Conservation (phyloP, 2,329 filamentous ascomycete genomes). For the Aphanocladium album region DNA sequence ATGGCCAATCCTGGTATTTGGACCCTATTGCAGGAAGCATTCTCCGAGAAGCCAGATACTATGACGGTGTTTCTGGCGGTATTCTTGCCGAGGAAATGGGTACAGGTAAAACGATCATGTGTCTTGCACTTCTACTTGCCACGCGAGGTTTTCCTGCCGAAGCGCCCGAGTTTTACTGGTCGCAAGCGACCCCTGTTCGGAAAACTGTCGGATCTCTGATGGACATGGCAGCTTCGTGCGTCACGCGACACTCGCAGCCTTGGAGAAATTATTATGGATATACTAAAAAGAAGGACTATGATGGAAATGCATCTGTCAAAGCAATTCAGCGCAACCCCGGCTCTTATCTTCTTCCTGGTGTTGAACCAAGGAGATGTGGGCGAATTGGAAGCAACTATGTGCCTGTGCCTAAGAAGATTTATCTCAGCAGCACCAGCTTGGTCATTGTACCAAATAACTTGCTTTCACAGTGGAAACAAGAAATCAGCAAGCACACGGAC, state of each 20-base stretch:
- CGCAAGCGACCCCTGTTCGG: conserved; percentile 32
- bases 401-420: conserved; percentile 46
- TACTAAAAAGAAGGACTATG: conserved; percentile 37
- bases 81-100: conserved; percentile 80
- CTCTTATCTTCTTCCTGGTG: conserved; percentile 51
- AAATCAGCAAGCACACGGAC: conserved; percentile 72
- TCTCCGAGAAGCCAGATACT: conserved; percentile 61
- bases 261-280: conserved; percentile 64
- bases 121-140: conserved; percentile 68
- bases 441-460: conserved; percentile 81
- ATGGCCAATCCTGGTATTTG: conserved; percentile 62
- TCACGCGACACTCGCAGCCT: conserved; percentile 62
- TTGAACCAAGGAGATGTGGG: conserved; percentile 28
- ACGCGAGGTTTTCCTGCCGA: conserved; percentile 64
- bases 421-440: conserved; percentile 64
- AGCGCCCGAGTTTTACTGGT: conserved; percentile 57
- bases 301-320: conserved; percentile 49
- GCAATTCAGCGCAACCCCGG: conserved; percentile 55
- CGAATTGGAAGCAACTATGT: conserved; percentile 9
- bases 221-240: conserved; percentile 69
- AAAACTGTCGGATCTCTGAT: conserved; percentile 56
- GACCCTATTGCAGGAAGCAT: conserved; percentile 60
- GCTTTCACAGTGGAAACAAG: conserved; percentile 75
- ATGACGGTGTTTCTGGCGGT: conserved; percentile 70
- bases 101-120: conserved; percentile 83